Percentiles rank a stretch among this genome's conserved stretches.
These are phyloP conservation scores for Podaxis mareebaensis DNA, from an alignment of 768 basidiomycete species.

Conservation along the genomic window DNA sequence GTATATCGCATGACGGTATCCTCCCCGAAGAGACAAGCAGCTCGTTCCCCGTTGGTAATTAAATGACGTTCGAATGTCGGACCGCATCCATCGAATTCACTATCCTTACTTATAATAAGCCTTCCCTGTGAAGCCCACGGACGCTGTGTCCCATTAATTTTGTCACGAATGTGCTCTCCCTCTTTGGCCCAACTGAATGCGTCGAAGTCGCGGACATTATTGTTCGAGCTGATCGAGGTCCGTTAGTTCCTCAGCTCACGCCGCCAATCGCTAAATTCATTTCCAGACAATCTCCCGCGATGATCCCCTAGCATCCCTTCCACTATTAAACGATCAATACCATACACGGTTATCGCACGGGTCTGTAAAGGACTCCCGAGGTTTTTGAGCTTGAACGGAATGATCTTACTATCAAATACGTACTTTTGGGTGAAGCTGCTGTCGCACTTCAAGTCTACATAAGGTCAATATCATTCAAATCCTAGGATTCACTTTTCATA, in stretches of 20 bases:
- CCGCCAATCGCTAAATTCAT: background rate
- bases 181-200: too few relatives aligned
- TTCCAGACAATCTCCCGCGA: background rate
- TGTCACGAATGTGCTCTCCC: too few relatives aligned
- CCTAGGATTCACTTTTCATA: conserved; percentile 11
- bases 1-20: too few relatives aligned
- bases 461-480: conserved; percentile 5
- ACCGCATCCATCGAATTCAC: too few relatives aligned
- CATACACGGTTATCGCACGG: background rate
- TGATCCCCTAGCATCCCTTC: background rate
- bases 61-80: too few relatives aligned
- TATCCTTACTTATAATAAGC: too few relatives aligned
- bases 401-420: background rate
- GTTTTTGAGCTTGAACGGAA: background rate
- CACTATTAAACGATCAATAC: background rate
- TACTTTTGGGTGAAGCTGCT: background rate
- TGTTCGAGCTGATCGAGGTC: background rate
- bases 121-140: too few relatives aligned
- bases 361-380: background rate
- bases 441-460: background rate
- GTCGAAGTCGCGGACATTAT: background rate
- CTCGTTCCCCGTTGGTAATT: too few relatives aligned
- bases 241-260: background rate
- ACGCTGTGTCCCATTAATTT: too few relatives aligned
- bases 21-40: too few relatives aligned